Conservation (phyloP, 176 grass and related monocot species). For the Bonia amplexicaulis region DNA sequence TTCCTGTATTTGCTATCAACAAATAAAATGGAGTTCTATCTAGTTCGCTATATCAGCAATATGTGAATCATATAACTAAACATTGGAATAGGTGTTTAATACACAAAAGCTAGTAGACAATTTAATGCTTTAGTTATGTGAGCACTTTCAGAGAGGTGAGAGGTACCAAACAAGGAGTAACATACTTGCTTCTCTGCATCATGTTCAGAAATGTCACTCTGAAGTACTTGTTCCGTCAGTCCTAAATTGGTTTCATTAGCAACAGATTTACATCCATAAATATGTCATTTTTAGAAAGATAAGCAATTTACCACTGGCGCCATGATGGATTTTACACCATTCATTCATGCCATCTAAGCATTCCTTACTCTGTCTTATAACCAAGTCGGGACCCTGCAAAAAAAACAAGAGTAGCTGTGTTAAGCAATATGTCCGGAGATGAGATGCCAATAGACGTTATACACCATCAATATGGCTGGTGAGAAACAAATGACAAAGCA, state of each 20-base stretch:
- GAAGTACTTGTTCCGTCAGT: slow-evolving; percentile 56
- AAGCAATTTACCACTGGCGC: slow-evolving; percentile 63
- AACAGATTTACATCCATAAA: neutral
- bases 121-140: neutral
- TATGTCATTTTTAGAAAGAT: neutral
- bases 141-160: neutral
- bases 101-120: neutral
- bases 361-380: slow-evolving; percentile 74
- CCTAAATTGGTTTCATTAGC: slow-evolving; percentile 49
- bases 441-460: slow-evolving; percentile 16
- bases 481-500: slow-evolving; percentile 9
- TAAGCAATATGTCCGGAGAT: slow-evolving; percentile 11
- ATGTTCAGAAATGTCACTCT: slow-evolving; percentile 52
- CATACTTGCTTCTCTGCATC: slow-evolving; percentile 74
- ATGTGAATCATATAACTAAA: neutral
- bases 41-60: neutral
- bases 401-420: slow-evolving; percentile 5
- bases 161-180: neutral
- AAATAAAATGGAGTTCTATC: neutral
- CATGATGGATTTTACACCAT: slow-evolving; percentile 76
- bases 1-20: neutral
- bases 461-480: neutral
- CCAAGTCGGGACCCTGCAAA: slow-evolving; percentile 76
- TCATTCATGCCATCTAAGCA: slow-evolving; percentile 83
- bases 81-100: neutral